Percentiles rank a stretch among this genome's conserved stretches.
phyloP scores from a whole-genome alignment of 495 filamentous ascomycete genomes.

The Staphylotrichum tortipilum region DNA sequence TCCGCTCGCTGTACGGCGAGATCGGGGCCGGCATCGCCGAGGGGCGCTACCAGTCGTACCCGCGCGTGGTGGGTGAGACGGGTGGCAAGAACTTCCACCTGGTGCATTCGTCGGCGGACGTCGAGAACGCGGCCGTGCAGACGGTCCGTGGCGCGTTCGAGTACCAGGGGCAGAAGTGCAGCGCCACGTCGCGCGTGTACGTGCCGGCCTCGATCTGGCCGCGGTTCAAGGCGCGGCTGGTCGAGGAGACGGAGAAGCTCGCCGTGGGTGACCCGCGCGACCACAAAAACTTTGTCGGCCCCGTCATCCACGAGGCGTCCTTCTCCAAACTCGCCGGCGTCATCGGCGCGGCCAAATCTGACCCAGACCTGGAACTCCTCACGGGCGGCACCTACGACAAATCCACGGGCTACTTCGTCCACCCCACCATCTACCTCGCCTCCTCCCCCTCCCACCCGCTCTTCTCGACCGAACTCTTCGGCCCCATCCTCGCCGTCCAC shows the following conservation, averaged over 20 bases:
- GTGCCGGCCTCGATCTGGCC: constrained; percentile 63
- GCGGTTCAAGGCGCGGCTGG: constrained; percentile 53
- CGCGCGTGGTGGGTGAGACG: constrained; percentile 77
- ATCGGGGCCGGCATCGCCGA: constrained; percentile 62
- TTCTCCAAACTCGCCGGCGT: constrained; percentile 62
- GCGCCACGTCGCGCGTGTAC: constrained; percentile 69
- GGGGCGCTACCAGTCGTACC: constrained; percentile 63
- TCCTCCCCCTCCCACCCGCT: constrained; percentile 54
- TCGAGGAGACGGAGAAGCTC: constrained; percentile 56
- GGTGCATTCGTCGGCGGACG: constrained; percentile 63
- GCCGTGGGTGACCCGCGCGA: constrained; percentile 61
- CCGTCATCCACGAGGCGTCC: constrained; percentile 63
- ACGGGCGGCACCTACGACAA: constrained; percentile 63
- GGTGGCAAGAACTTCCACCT: constrained; percentile 92
- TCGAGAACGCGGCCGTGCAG: constrained; percentile 67
- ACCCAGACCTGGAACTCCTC: constrained; percentile 54
- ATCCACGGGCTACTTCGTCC: constrained; percentile 58
- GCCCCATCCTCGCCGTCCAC: constrained; percentile 60
- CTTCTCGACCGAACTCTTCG: constrained; percentile 68
- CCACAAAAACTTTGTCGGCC: constrained; percentile 63
- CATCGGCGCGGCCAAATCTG: constrained; percentile 61
- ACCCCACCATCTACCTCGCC: constrained; percentile 63
- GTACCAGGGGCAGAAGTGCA: constrained; percentile 87
- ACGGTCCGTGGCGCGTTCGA: constrained; percentile 84
- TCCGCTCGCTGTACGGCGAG: constrained; percentile 62